Percentiles rank a stretch among this genome's conserved stretches.
phyloP scores from a whole-genome alignment of 176 grass and related monocot genomes.

The Hordeum marinum region DNA sequence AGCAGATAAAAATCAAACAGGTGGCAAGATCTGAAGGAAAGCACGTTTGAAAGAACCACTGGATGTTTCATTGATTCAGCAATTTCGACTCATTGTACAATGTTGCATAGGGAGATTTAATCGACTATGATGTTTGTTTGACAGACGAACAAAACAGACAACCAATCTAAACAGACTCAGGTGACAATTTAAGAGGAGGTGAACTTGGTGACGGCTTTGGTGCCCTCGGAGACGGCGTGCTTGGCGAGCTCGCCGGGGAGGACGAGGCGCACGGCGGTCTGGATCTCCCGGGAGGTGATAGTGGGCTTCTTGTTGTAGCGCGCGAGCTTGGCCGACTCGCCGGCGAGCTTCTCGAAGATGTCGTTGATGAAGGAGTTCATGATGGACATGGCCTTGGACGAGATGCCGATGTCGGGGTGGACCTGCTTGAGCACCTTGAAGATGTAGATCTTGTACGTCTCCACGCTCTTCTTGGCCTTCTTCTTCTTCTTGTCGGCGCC shows the following conservation, averaged over 20 bases:
- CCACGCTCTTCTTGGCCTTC: slow-evolving; percentile 48
- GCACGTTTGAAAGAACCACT: neutral
- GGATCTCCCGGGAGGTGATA: slow-evolving; percentile 48
- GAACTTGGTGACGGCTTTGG: slow-evolving; percentile 61
- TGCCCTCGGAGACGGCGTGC: slow-evolving; percentile 59
- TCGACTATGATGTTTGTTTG: neutral
- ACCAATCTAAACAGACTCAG: neutral
- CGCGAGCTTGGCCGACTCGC: slow-evolving; percentile 33
- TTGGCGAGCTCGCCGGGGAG: slow-evolving; percentile 62
- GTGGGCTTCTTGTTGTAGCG: slow-evolving; percentile 67
- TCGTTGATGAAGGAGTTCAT: slow-evolving; percentile 97
- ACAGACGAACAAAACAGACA: neutral
- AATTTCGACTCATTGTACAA: neutral
- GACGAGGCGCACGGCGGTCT: slow-evolving; percentile 56
- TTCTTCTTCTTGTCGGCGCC: slow-evolving; percentile 32
- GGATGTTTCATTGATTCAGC: neutral
- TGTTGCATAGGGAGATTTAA: neutral
- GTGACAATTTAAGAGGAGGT: slow-evolving; percentile 26
- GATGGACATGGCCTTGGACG: slow-evolving; percentile 92
- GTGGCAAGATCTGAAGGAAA: too few species aligned
- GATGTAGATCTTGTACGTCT: slow-evolving; percentile 98
- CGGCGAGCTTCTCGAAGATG: slow-evolving; percentile 80
- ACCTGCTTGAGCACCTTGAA: slow-evolving; percentile 98
- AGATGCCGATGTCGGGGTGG: slow-evolving; percentile 82
- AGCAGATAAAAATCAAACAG: too few species aligned